Evolutionary conservation across 2,329 filamentous ascomycete species (phyloP), one percentile per base, ranked within the genome.

Genomic region (Arthroderma sp.): DNA sequence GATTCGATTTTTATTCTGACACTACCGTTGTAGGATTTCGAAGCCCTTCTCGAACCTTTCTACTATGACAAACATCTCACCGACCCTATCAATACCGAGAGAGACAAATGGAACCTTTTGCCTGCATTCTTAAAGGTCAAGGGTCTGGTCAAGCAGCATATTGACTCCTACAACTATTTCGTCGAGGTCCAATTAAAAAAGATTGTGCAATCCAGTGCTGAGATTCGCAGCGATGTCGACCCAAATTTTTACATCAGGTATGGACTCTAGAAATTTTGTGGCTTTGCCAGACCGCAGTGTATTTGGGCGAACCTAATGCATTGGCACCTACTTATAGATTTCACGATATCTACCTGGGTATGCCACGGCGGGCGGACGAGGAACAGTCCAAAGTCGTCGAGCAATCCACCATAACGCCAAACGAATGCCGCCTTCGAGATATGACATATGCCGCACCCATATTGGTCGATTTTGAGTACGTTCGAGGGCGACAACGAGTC

Each of bases 121-220:
- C 93, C 91, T 0, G 91, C 91, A n/a, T 98, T 98, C 64, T 70
- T 98, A 48, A 95, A 95, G 65, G 88, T 95, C 57, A 98, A 98
- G 66, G 88, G 88, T 46, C 72, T 95, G 46, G 88, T 95, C 43
- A 95, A 95, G 65, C 89, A 96, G 71, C 88, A 95, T 64, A 89
- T 94, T 59, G 93, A 98, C 69, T 96, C 91, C 27, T 98, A 93
- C 73, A 95, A 98, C 68, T 94, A 91, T 68, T 96, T 98, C 56
- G 83, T 95, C 53, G 86, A 98, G 55, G 83, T 93, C 46, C 88
- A 96, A 61, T 80, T 98, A 63, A 94, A 94, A 68, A 88, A 95
- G 57, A 98, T 98, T 55, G 83, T 98, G 53, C 81, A 86, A 60
- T 85, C 89, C 42, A 96, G 95, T 62, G 80, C 83, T 40, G 82